phyloP scores from a whole-genome alignment of 2,329 filamentous ascomycete genomes.

The Botrytis galanthina region DNA sequence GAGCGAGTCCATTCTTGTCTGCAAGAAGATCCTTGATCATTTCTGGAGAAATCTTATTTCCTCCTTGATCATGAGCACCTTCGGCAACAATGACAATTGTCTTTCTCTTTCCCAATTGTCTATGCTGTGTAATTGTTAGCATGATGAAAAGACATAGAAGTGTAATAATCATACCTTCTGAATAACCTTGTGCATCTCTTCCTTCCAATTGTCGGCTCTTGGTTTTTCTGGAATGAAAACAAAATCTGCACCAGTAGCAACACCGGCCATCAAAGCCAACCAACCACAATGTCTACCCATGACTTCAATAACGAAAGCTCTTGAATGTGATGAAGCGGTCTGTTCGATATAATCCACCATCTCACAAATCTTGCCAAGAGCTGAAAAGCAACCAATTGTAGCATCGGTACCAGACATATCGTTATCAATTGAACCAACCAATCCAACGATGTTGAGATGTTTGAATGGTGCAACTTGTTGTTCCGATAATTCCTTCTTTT shows the following conservation, averaged over 20 bases:
- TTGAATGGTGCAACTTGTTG: constrained; percentile 74
- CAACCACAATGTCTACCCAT: constrained; percentile 99
- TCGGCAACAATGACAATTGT: constrained; percentile 98
- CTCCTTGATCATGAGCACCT: constrained; percentile 80
- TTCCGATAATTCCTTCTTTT: constrained; percentile 65
- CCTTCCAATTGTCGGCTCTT: constrained; percentile 80
- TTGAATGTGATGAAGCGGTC: constrained; percentile 88
- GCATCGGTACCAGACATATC: constrained; percentile 96
- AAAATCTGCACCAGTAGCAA: constrained; percentile 93
- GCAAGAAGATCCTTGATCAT: constrained; percentile 89
- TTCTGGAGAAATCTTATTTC: constrained; percentile 77
- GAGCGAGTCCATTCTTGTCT: constrained; percentile 67
- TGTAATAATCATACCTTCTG: constrained; percentile 53
- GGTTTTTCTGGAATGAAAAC: constrained; percentile 96
- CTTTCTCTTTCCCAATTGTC: constrained; percentile 86
- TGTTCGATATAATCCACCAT: constrained; percentile 97
- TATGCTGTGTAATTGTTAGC: constrained; percentile 58
- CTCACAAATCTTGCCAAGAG: constrained; percentile 88
- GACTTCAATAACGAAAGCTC: constrained; percentile 96
- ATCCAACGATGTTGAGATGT: constrained; percentile 91
- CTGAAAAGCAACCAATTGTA: constrained; percentile 95
- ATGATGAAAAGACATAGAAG: neutral
- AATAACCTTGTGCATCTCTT: constrained; percentile 81
- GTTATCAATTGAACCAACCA: constrained; percentile 98
- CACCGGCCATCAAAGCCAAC: constrained; percentile 93